phyloP scores from a whole-genome alignment of 345 rosid genomes.

The Luvunga scandens region DNA sequence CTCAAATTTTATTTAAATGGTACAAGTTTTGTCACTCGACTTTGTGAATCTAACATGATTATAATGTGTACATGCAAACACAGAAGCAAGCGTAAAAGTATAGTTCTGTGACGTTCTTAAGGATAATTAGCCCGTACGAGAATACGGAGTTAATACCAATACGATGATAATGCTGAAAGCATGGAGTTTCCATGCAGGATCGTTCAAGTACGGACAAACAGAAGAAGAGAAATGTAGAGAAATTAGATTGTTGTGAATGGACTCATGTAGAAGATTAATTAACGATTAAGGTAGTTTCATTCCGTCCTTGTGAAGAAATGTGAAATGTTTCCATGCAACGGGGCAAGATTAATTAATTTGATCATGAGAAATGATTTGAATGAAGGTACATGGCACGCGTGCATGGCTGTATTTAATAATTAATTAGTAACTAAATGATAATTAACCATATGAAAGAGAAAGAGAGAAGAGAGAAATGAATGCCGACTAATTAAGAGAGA shows the following conservation, averaged over 20 bases:
- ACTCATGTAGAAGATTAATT: neutral
- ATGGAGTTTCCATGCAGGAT: neutral
- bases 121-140: neutral
- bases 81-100: no score
- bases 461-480: neutral
- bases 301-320: neutral
- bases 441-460: neutral
- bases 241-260: neutral
- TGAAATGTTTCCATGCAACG: neutral
- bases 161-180: neutral
- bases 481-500: slow-evolving; percentile 28
- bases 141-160: neutral
- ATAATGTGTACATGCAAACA: no score
- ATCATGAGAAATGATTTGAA: neutral
- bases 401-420: neutral
- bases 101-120: no score
- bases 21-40: no score
- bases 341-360: neutral
- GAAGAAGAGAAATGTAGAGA: neutral
- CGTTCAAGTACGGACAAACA: neutral
- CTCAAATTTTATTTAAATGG: no score
- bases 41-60: no score
- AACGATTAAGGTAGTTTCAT: neutral
- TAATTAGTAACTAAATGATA: neutral
- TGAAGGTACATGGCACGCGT: neutral